phyloP scores from a whole-genome alignment of 2,329 filamentous ascomycete genomes.

The Xylaria digitata region DNA sequence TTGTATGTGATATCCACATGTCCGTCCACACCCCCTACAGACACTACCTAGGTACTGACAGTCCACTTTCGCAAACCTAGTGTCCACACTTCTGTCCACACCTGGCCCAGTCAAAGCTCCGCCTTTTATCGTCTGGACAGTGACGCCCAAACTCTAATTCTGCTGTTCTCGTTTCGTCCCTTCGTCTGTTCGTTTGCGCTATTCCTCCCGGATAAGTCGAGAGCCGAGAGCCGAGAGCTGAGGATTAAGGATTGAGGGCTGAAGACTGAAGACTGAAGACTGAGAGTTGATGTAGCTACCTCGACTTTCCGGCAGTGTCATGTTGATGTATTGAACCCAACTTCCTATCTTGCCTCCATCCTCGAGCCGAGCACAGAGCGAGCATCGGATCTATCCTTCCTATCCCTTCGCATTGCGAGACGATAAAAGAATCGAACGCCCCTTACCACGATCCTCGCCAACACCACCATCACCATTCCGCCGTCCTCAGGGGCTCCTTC shows the following conservation, averaged over 20 bases:
- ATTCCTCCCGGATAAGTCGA: not conserved
- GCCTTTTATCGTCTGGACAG: slow-evolving; percentile 20
- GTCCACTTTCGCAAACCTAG: too few relatives aligned
- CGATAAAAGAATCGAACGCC: too few relatives aligned
- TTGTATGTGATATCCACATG: too few relatives aligned
- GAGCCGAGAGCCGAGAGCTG: too few relatives aligned
- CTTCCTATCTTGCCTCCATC: not conserved
- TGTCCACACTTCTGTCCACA: slow-evolving; percentile 13
- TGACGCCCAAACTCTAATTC: slow-evolving; percentile 20
- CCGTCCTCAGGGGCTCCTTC: slow-evolving; percentile 8
- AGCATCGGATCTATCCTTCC: too few relatives aligned
- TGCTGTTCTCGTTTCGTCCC: not conserved
- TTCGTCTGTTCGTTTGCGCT: slow-evolving; percentile 11
- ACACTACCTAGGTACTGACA: too few relatives aligned
- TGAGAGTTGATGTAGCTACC: not conserved
- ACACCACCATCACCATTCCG: not conserved
- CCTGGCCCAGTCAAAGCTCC: slow-evolving; percentile 21
- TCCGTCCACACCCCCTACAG: too few relatives aligned
- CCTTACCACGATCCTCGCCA: not conserved
- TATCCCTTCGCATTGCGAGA: not conserved
- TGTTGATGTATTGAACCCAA: slow-evolving; percentile 1
- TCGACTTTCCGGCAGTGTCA: not conserved
- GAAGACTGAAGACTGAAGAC: too few relatives aligned
- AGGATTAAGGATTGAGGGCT: not conserved
- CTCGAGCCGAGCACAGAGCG: not conserved